phyloP scores from a whole-genome alignment of 257 asterid species.

The Jasminum sambac region DNA sequence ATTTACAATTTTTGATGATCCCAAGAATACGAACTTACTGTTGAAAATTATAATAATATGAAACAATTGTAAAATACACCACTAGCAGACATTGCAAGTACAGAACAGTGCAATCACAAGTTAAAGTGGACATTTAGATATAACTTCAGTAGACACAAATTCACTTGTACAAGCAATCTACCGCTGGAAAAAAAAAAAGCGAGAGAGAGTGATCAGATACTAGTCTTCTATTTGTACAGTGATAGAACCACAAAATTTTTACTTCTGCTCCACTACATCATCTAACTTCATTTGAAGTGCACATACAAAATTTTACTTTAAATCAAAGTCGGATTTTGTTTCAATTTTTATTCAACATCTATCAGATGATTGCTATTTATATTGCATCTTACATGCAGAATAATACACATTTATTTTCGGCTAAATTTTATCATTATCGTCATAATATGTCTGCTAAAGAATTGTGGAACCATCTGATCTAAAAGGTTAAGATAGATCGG shows the following conservation, averaged over 20 bases:
- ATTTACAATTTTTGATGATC: background rate
- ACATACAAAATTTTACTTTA: background rate
- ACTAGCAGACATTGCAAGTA: background rate
- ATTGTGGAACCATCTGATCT: too few relatives aligned
- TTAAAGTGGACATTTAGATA: background rate
- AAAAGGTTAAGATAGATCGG: too few relatives aligned
- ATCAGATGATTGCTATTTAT: background rate
- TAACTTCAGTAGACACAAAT: background rate
- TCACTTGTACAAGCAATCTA: background rate
- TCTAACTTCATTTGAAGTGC: background rate
- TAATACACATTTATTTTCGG: background rate
- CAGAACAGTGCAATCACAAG: background rate
- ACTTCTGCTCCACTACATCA: background rate
- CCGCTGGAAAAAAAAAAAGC: background rate
- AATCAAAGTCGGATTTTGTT: background rate
- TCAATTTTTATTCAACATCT: background rate
- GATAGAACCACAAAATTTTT: background rate
- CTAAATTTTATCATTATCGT: background rate
- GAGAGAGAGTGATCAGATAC: too few relatives aligned
- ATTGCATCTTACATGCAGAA: background rate
- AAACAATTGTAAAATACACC: background rate
- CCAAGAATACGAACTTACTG: background rate
- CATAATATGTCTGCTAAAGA: too few relatives aligned
- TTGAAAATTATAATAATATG: background rate
- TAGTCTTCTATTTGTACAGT: slow-evolving; percentile 2